Base-by-base conservation (phyloP, 345 rosid species). In the Isatis tinctoria region DNA sequence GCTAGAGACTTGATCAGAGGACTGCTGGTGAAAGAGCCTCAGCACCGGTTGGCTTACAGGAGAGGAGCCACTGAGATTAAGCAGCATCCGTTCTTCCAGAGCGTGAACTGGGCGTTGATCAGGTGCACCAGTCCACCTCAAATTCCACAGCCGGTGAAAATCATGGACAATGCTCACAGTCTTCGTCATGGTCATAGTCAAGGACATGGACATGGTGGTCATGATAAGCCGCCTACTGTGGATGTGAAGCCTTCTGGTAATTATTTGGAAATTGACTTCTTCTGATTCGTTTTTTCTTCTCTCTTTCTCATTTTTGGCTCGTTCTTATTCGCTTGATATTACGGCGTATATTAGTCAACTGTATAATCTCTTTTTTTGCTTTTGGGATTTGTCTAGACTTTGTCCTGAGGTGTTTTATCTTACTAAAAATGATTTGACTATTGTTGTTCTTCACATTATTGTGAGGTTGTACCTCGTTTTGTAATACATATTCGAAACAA, bases 21-120 rank as follows among this genome's bases (percentile, higher is more conserved):
- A 8, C 74, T 92, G 57, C 87, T 92, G 4, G 94, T 88, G 62
- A 92, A 90, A 61, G 97, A 92, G 68, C 97, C 97, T 1, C 92
- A 84, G 68, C 88, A 86, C 20, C 79, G 96, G 39, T 82, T 91
- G 72, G 97, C 84, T 36, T 87, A 85, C 62, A 77, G 86, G 66
- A 87, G 97, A 43, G 97, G 97, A 27, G 97, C 97, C 9, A 75
- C 93, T 3, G 96, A 91, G 85, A 74, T 91, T 2, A 91, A 91
- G 61, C 96, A 86, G 71, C 97, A 91, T 51, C 96, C 90, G 0
- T 91, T 91, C 84, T 89, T 91, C 68, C 90, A 86, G 61, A 87
- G 87, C 20, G 80, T 85, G 39, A 91, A 91, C 43, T 91, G 97
- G 97, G 97, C 97, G 16, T 82, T 91, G 64, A 89, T 89, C 62